Evolutionary conservation across 1,139 yeast species (phyloP).

Genomic region (Hanseniaspora gamundiae): DNA sequence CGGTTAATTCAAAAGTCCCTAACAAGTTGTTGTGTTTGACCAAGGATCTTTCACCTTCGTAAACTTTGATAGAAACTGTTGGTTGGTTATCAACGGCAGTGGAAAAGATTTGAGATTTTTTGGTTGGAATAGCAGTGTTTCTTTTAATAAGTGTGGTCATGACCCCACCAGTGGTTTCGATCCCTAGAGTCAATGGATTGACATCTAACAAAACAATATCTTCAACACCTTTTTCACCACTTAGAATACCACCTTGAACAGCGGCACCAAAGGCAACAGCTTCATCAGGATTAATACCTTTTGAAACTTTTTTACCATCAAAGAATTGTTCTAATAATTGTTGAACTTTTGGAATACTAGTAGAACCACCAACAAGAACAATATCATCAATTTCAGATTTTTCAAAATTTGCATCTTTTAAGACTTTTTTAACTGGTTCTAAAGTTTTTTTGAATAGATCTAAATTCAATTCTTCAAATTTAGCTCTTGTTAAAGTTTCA

Average conservation of each 20-base stretch:
- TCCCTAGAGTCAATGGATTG: slow-evolving; percentile 87
- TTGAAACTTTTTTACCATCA: slow-evolving; percentile 86
- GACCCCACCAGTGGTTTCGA: slow-evolving; percentile 96
- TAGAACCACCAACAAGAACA: slow-evolving; percentile 94
- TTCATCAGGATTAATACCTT: slow-evolving; percentile 95
- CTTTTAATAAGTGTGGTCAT: slow-evolving; percentile 94
- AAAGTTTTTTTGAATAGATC: slow-evolving; percentile 81
- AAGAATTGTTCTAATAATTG: slow-evolving; percentile 77
- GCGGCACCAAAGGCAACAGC: slow-evolving; percentile 98
- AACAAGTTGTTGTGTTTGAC: slow-evolving; percentile 88
- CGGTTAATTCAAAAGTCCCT: slow-evolving; percentile 88
- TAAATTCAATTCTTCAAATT: slow-evolving; percentile 85
- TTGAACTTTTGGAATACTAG: slow-evolving; percentile 96
- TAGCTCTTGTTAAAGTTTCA: slow-evolving; percentile 87
- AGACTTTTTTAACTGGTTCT: slow-evolving; percentile 87
- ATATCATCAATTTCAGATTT: slow-evolving; percentile 81
- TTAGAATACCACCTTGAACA: slow-evolving; percentile 90
- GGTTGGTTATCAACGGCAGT: slow-evolving; percentile 96
- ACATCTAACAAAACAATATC: slow-evolving; percentile 82
- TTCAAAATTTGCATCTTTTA: slow-evolving; percentile 77
- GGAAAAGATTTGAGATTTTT: slow-evolving; percentile 90
- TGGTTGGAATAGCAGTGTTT: slow-evolving; percentile 92
- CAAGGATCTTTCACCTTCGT: slow-evolving; percentile 93
- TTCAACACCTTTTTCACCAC: slow-evolving; percentile 66
- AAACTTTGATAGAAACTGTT: slow-evolving; percentile 86